These are phyloP conservation scores for Bassia scoparia DNA, from an alignment of 148 eudicot genomes.

Conservation along the genomic window DNA sequence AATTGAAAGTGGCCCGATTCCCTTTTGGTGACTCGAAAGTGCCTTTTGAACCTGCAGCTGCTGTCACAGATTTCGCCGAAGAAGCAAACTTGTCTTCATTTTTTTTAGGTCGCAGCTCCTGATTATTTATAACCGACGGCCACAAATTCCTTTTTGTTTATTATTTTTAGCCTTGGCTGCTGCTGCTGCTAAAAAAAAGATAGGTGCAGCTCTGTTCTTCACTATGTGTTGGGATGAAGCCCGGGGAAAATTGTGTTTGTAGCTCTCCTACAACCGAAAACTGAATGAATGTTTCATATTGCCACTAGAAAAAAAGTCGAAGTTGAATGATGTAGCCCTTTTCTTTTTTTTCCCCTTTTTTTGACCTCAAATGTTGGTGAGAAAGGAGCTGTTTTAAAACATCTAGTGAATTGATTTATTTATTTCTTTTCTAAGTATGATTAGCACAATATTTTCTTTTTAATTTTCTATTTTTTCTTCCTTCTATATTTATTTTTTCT, in stretches of 20 bases:
- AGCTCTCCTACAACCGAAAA: conserved; percentile 29
- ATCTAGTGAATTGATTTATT: conserved; percentile 47
- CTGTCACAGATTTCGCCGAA: conserved; percentile 18
- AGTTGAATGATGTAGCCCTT: conserved; percentile 36
- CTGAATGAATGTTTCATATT: conserved; percentile 27
- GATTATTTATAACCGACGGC: conserved; percentile 25
- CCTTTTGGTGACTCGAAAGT: conserved; percentile 19
- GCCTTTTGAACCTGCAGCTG: conserved; percentile 31
- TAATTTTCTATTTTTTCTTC: neutral
- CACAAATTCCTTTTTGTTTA: conserved; percentile 28
- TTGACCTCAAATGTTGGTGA: conserved; percentile 25
- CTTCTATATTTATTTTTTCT: neutral
- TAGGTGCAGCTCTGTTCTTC: conserved; percentile 28
- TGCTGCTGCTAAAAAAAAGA: conserved; percentile 25
- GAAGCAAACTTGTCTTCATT: conserved; percentile 8
- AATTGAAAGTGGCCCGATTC: conserved; percentile 8
- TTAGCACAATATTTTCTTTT: conserved; percentile 6
- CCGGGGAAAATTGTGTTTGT: conserved; percentile 30
- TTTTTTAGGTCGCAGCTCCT: conserved; percentile 31
- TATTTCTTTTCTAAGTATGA: conserved; percentile 28
- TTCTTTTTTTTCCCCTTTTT: conserved; percentile 10
- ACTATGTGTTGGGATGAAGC: conserved; percentile 26
- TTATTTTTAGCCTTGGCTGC: conserved; percentile 30
- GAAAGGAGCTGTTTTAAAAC: conserved; percentile 32
- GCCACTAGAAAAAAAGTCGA: conserved; percentile 37